Base-by-base conservation (phyloP, 2,329 filamentous ascomycete genomes). In the Diplodia sapinea region DNA sequence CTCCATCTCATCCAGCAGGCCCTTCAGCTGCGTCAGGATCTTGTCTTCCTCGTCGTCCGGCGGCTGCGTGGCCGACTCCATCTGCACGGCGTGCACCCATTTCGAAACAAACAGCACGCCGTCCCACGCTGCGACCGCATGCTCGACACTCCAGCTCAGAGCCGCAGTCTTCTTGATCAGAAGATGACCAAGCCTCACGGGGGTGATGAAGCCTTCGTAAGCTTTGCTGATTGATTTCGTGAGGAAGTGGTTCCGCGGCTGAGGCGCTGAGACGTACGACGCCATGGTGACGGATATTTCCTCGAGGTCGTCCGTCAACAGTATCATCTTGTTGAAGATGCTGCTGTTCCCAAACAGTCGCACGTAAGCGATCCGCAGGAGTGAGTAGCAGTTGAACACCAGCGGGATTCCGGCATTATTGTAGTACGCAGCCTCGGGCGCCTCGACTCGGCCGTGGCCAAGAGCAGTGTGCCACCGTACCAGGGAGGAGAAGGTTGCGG, bases 41-140 rank as follows among this genome's bases (percentile, higher is more conserved):
- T 70, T 67, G 23, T 64, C 64, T 52, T 77, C 76, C 57, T 73
- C 71, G 26, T 68, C 52, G 33, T 74, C 67, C 55, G 70, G 69
- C 51, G 70, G 68, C 17, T 67, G 29, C 26, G 68, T 67, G 4
- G 63, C 23, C n/a, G 68, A 50, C 56, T 74, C 70, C 11, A 70
- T 71, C 56, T 78, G 75, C 11, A 78, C 64, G 0, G 71, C 73
- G 49, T 77, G 74, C 3, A 77, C 71, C 75, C 75, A 78, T 70
- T 78, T 78, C 12, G 75, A 74, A 12, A 75, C 71, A 64, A 77
- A 73, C 8, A 78, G 49, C 3, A 74, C 57, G 40, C 40, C 33
- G 26, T 77, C 76, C 76, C 76, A 79, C 29, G 70, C 75, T 7
- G 75, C 73, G 51, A 76, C 70, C n/a, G 76, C 75, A 67, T 78